A percentile compares a stretch with the other conserved stretches of the same genome.
These are phyloP conservation scores for Reticulascus tulasneorum DNA, from an alignment of 2,329 filamentous ascomycete genomes.

Conservation along the genomic window DNA sequence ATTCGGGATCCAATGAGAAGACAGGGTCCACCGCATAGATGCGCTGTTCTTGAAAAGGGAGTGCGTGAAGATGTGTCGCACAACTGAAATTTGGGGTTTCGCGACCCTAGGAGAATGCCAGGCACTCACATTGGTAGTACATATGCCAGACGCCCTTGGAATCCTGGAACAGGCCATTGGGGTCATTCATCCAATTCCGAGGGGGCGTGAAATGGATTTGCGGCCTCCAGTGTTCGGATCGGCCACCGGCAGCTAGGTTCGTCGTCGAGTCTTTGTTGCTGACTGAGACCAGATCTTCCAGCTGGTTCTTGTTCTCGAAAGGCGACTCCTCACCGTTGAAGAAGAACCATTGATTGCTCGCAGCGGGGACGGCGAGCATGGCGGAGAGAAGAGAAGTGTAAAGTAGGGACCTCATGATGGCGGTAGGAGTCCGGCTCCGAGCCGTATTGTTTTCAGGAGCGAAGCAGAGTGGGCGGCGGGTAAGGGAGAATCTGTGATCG, in stretches of 20 bases:
- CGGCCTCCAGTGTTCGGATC: slow-evolving; percentile 33
- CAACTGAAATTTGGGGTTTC: slow-evolving; percentile 2
- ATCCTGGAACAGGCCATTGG: slow-evolving; percentile 61
- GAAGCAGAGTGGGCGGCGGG: slow-evolving; percentile 9
- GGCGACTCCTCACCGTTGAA: neutral
- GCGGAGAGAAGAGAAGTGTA: slow-evolving; percentile 11
- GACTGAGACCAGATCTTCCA: neutral
- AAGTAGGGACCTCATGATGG: slow-evolving; percentile 6
- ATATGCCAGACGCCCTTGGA: slow-evolving; percentile 55
- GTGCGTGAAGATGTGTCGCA: slow-evolving; percentile 6
- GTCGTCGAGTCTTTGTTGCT: slow-evolving; percentile 3
- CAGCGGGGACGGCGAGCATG: slow-evolving; percentile 6
- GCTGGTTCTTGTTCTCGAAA: slow-evolving; percentile 7
- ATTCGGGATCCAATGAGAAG: slow-evolving; percentile 9
- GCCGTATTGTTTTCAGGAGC: slow-evolving; percentile 7
- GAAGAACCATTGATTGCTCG: slow-evolving; percentile 4
- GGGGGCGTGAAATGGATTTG: slow-evolving; percentile 56
- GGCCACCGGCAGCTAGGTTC: slow-evolving; percentile 6
- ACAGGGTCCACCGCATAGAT: slow-evolving; percentile 18
- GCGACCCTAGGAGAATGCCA: neutral
- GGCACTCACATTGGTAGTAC: slow-evolving; percentile 56
- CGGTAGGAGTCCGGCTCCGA: slow-evolving; percentile 9
- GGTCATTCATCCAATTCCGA: slow-evolving; percentile 54
- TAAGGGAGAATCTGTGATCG: slow-evolving; percentile 8
- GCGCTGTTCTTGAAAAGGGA: too few species aligned